Conservation (phyloP, 2,329 filamentous ascomycete species). For the Penicillium olsonii region DNA sequence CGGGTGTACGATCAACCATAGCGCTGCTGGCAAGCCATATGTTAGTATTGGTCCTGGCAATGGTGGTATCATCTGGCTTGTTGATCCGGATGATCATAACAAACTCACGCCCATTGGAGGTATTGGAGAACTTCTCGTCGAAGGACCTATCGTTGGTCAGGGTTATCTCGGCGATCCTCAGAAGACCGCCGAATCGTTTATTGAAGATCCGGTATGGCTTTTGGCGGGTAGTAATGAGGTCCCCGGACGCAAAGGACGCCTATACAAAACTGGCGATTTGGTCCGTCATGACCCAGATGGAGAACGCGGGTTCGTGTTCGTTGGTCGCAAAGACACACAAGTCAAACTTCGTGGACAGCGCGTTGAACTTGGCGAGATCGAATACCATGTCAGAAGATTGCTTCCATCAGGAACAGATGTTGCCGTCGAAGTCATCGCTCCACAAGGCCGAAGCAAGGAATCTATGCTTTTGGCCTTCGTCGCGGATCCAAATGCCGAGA, state of each 20-base stretch:
- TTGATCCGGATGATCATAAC: constrained; percentile 18
- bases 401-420: constrained; percentile 34
- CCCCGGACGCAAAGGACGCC: constrained; percentile 9
- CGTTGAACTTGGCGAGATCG: constrained; percentile 33
- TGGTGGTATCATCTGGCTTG: constrained; percentile 22
- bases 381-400: constrained; percentile 32
- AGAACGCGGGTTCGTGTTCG: constrained; percentile 22
- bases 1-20: constrained; percentile 7
- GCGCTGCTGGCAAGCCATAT: constrained; percentile 14
- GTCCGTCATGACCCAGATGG: constrained; percentile 29
- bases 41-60: constrained; percentile 20
- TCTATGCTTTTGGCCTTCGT: constrained; percentile 30
- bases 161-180: constrained; percentile 40
- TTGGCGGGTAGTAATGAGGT: constrained; percentile 4
- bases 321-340: constrained; percentile 34
- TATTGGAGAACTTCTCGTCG: constrained; percentile 45
- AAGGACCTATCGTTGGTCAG: constrained; percentile 43
- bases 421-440: constrained; percentile 50
- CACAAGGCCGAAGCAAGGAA: constrained; percentile 23
- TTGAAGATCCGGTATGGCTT: constrained; percentile 25
- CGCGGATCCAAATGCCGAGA: constrained; percentile 19
- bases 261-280: constrained; percentile 38
- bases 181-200: constrained; percentile 28
- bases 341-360: constrained; percentile 35
- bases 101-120: constrained; percentile 11